Base-by-base conservation (phyloP, 176 grass and related monocot species). In the Avena eriantha region DNA sequence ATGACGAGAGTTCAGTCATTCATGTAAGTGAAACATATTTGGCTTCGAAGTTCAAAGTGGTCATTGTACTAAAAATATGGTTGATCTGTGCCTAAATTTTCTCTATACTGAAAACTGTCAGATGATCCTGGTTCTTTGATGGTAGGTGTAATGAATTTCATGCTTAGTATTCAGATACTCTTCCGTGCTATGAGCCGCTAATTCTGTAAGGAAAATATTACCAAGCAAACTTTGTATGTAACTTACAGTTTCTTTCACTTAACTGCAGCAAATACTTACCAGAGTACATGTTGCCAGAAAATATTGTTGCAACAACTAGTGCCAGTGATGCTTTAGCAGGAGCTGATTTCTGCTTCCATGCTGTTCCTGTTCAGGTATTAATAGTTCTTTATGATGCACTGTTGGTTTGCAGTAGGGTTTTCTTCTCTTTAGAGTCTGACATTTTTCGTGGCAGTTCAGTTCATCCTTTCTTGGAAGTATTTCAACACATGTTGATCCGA, bases 271-370 rank as follows among this genome's bases (percentile, higher is more conserved):
- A 98, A 78, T 98, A 98, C 73, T 95, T 98, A 21, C 18, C 88
- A 78, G 86, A 87, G 50, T 81, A 98, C 63, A 95, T 80, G 34
- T 75, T 98, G 48, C 93, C 96, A 9, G 88, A 91, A 92, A 98
- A 98, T 81, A 91, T 98, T 80, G 19, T 92, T 57, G 96, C 93
- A 67, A 98, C 92, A 75, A 98, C 91, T 46, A 93, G 82, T 88
- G 81, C 90, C 10, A 84, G 82, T 75, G 90, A 94, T 57, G 92
- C 96, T 90, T 94, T 95, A 87, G 86, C 90, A 57, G 88, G 90
- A 83, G 96, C 96, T 39, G 93, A 98, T 82, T 94, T 94, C 84
- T 98, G 96, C 88, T 94, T 98, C 80, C 96, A 98, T 85, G 96
- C 96, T 86, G 91, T 98, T 74, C 96, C 96, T 8, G 93, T 95